Conservation (phyloP, 116 monocot genomes). For the Posidonia oceanica region DNA sequence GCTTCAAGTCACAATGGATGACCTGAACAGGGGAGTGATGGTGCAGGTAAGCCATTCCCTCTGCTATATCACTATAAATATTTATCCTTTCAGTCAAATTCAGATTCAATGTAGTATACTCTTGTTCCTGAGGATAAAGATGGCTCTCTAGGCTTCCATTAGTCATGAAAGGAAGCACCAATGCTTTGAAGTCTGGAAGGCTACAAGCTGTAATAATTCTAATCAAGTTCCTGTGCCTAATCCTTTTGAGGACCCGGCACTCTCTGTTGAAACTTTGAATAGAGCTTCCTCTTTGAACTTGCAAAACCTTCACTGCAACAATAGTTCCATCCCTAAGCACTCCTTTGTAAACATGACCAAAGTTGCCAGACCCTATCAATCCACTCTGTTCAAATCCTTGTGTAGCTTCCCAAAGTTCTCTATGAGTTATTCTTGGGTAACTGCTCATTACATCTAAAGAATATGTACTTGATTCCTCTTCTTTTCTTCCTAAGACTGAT, state of each 20-base stretch:
- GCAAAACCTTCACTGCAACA: conserved; percentile 57
- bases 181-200: conserved; percentile 58
- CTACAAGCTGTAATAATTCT: conserved; percentile 63
- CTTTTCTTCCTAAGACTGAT: background rate
- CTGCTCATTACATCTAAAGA: conserved; percentile 4
- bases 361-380: conserved; percentile 51
- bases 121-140: conserved; percentile 19
- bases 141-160: conserved; percentile 66
- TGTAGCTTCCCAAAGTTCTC: conserved; percentile 45
- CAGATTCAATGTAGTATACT: conserved; percentile 3
- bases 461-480: background rate
- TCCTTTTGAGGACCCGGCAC: conserved; percentile 49
- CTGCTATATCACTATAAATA: conserved; percentile 50
- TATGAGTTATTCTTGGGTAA: conserved; percentile 41
- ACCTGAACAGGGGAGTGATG: conserved; percentile 55
- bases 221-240: conserved; percentile 58
- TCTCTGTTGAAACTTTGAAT: conserved; percentile 52
- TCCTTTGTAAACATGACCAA: conserved; percentile 50
- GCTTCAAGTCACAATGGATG: conserved; percentile 78
- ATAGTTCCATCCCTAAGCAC: conserved; percentile 25
- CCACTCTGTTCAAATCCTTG: conserved; percentile 29
- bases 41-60: conserved; percentile 79
- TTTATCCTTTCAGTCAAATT: conserved; percentile 31
- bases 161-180: conserved; percentile 64
- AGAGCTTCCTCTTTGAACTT: conserved; percentile 41